phyloP scores from a whole-genome alignment of 768 basidiomycete species.

The Sporobolomyces pararoseus region DNA sequence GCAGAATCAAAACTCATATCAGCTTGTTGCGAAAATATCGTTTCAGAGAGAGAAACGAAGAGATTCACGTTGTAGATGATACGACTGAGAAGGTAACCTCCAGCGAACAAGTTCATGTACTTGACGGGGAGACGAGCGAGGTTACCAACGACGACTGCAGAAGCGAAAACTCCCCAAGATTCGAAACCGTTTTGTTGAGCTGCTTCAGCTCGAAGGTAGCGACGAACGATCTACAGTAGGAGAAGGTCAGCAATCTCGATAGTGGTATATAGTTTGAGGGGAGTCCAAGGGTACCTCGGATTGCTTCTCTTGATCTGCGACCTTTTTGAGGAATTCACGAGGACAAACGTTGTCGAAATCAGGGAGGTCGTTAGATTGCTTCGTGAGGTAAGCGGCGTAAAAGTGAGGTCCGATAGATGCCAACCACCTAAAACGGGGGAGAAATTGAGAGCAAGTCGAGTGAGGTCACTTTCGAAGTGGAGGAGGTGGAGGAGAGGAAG shows the following conservation, averaged over 20 bases:
- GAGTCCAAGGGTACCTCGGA: neutral
- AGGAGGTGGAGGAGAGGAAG: neutral
- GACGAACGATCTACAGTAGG: conserved; percentile 10
- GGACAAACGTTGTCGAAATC: conserved; percentile 29
- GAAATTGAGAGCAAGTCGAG: neutral
- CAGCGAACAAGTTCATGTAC: conserved; percentile 2
- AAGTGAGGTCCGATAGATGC: conserved; percentile 11
- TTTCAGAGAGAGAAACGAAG: neutral
- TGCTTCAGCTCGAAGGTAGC: conserved; percentile 14
- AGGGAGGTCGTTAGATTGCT: conserved; percentile 21
- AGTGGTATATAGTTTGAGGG: no score
- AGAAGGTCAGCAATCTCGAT: no score
- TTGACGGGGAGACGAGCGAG: neutral
- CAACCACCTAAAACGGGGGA: neutral
- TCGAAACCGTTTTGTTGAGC: conserved; percentile 31
- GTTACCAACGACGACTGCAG: conserved; percentile 23
- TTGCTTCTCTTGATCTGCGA: conserved; percentile 11
- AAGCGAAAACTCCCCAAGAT: conserved; percentile 8
- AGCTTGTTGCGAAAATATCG: no score
- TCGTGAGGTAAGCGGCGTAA: conserved; percentile 11
- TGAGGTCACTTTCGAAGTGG: no score
- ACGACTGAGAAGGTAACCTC: conserved; percentile 1
- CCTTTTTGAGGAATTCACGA: conserved; percentile 8
- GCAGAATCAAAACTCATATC: neutral
- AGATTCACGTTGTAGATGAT: conserved; percentile 1